Conservation (phyloP, 345 rosid genomes). For the Reutealis trisperma region DNA sequence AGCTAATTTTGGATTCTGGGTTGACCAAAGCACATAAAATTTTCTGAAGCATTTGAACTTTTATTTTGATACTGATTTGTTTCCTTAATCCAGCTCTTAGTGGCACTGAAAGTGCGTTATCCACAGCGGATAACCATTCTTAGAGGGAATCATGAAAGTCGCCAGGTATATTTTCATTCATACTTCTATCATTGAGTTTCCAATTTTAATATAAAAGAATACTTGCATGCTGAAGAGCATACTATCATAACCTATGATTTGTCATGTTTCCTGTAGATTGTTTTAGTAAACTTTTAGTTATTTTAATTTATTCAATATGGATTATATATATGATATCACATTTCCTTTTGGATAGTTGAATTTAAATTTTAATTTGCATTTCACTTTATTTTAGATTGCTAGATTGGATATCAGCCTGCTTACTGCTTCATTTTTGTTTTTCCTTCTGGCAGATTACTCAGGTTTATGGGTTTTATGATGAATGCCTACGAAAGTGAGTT, state of each 20-base stretch:
- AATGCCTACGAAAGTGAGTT: conserved; percentile 95
- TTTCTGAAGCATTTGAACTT: background rate
- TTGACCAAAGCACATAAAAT: background rate
- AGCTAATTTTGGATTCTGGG: background rate
- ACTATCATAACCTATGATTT: background rate
- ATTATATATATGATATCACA: background rate
- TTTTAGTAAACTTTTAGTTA: background rate
- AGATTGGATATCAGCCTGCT: background rate
- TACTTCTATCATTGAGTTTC: background rate
- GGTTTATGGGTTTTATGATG: conserved; percentile 98
- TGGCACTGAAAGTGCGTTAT: conserved; percentile 85
- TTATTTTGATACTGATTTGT: background rate
- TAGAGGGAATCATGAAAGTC: conserved; percentile 97
- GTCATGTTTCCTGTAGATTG: too few relatives aligned
- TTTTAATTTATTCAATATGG: background rate
- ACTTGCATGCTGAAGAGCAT: background rate
- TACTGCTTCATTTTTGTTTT: conserved; percentile 23
- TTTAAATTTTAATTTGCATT: background rate
- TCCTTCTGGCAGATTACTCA: conserved; percentile 80
- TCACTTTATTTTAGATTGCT: background rate
- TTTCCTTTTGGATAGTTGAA: background rate
- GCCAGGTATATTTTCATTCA: conserved; percentile 63
- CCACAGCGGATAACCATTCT: conserved; percentile 91
- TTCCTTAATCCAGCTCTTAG: conserved; percentile 57
- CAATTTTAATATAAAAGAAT: background rate